These are phyloP conservation scores for Talaromyces borbonicus DNA, from an alignment of 495 filamentous ascomycete species.

Conservation along the genomic window DNA sequence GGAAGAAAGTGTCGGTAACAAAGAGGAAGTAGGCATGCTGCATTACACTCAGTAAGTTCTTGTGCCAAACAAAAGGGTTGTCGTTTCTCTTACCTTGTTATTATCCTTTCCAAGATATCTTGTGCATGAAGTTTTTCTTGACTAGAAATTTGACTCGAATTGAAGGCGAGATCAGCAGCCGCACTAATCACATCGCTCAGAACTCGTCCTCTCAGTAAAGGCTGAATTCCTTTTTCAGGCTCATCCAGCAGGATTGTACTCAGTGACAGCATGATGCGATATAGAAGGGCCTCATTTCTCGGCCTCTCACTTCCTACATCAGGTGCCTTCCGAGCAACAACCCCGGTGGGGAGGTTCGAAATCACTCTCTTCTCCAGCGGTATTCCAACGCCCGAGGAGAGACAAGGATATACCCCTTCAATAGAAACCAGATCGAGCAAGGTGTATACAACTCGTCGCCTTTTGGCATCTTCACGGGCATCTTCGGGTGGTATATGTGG, in stretches of 20 bases:
- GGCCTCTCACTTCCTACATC: constrained; percentile 12
- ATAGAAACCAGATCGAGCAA: constrained; percentile 45
- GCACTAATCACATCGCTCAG: constrained; percentile 37
- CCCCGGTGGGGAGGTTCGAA: constrained; percentile 36
- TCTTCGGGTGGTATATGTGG: constrained; percentile 14
- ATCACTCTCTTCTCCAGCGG: constrained; percentile 45
- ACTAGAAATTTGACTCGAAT: constrained; percentile 17
- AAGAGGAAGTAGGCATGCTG: constrained; percentile 31
- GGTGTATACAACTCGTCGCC: constrained; percentile 37
- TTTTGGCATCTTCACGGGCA: constrained; percentile 33
- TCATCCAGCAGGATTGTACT: constrained; percentile 23
- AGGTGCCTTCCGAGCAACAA: constrained; percentile 30
- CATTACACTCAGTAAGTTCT: too few species aligned
- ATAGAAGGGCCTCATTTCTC: constrained; percentile 23
- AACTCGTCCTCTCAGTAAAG: constrained; percentile 32
- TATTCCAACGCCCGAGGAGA: constrained; percentile 44
- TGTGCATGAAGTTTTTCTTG: constrained; percentile 17
- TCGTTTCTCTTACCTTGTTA: constrained; percentile 35
- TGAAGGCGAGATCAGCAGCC: constrained; percentile 30
- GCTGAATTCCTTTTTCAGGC: constrained; percentile 26
- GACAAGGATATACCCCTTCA: constrained; percentile 47
- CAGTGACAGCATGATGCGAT: constrained; percentile 18
- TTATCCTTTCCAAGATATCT: constrained; percentile 22
- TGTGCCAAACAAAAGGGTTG: too few species aligned
- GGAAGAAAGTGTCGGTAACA: constrained; percentile 36